These are phyloP conservation scores for Fusarium proliferatum DNA, from an alignment of 2,329 filamentous ascomycete species.

Conservation along the genomic window DNA sequence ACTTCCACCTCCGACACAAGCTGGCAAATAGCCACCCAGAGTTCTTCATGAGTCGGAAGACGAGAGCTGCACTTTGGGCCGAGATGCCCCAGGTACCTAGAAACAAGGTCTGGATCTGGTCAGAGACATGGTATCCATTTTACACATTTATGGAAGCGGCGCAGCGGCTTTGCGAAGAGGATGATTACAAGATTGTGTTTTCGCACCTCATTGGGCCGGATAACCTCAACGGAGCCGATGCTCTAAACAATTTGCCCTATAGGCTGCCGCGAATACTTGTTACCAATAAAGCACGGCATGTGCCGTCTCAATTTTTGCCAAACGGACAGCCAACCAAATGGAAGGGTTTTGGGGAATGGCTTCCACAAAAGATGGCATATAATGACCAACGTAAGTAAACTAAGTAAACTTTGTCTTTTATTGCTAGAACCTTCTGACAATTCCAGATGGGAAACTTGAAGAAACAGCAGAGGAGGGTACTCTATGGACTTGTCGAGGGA, in stretches of 20 bases:
- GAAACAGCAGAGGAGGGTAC: background rate
- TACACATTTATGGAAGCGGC: background rate
- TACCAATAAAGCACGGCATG: background rate
- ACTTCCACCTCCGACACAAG: background rate
- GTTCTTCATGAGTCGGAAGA: background rate
- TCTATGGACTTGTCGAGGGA: background rate
- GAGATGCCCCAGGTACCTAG: background rate
- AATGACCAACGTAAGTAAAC: background rate
- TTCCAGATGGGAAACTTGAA: background rate
- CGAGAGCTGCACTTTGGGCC: background rate
- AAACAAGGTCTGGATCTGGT: background rate
- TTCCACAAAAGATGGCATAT: background rate
- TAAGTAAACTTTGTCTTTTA: background rate
- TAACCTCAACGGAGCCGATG: background rate
- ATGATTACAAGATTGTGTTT: background rate
- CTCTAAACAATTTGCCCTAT: background rate
- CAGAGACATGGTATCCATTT: conserved; percentile 1
- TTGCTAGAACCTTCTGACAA: background rate
- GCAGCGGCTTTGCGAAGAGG: background rate
- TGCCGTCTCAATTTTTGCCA: background rate
- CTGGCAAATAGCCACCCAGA: background rate
- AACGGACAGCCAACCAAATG: background rate
- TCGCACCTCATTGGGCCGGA: background rate
- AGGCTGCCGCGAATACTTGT: background rate
- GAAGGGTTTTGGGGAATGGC: background rate